Conservation (phyloP, 225 moss, liverwort and hornwort genomes). For the Physcomitrium patens region DNA sequence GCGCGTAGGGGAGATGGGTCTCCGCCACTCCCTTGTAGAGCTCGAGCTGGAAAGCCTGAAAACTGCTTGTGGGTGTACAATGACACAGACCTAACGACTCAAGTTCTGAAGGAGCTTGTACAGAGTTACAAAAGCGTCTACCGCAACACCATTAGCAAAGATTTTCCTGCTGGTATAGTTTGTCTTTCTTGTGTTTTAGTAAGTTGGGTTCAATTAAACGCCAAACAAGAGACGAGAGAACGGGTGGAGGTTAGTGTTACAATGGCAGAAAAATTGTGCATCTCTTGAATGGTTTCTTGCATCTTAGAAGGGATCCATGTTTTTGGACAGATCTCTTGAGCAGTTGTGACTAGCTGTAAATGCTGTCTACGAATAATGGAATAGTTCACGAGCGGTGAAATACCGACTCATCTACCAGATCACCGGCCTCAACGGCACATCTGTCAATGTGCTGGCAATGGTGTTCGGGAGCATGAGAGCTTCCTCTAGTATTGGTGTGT, state of each 20-base stretch:
- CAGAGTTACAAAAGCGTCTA: slow-evolving; percentile 77
- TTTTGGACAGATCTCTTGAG: slow-evolving; percentile 71
- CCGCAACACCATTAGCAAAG: slow-evolving; percentile 68
- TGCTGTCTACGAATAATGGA: slow-evolving; percentile 95
- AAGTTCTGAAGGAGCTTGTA: slow-evolving; percentile 85
- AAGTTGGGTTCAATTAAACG: background rate
- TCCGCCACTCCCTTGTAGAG: slow-evolving; percentile 81
- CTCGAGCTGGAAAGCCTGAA: slow-evolving; percentile 81
- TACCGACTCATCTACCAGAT: slow-evolving; percentile 90
- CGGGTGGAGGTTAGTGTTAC: background rate
- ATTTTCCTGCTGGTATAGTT: slow-evolving; percentile 74
- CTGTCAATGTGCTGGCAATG: slow-evolving; percentile 96
- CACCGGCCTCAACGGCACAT: slow-evolving; percentile 74
- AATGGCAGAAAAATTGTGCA: background rate
- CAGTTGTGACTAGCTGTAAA: slow-evolving; percentile 76
- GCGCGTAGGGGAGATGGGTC: slow-evolving; percentile 69
- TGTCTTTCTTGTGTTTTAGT: background rate
- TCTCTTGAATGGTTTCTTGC: background rate
- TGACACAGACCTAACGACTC: slow-evolving; percentile 85
- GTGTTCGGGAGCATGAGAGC: slow-evolving; percentile 95
- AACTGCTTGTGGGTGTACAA: slow-evolving; percentile 51
- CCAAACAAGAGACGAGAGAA: background rate
- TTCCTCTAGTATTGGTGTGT: slow-evolving; percentile 85
- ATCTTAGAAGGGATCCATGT: background rate
- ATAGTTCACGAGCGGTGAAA: slow-evolving; percentile 82